Percentiles rank a stretch among this genome's conserved stretches.
Evolutionary conservation across 306 rosid genomes (phyloP).

Genomic region (Inga leiocalycina): DNA sequence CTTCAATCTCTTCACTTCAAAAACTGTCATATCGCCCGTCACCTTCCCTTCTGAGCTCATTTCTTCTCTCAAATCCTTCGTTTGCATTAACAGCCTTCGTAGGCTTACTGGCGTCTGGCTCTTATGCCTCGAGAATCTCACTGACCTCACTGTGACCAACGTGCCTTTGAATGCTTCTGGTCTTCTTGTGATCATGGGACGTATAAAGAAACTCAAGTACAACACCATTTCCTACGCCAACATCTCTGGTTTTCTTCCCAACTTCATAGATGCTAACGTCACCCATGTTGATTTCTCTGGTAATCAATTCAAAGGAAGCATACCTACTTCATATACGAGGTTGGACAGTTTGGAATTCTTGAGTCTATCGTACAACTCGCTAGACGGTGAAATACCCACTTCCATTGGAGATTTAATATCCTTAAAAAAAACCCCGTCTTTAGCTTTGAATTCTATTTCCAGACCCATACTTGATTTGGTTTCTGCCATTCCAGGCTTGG

Average conservation of each 20-base stretch:
- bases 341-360: constrained; percentile 60
- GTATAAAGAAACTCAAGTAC: constrained; percentile 60
- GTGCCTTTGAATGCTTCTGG: constrained; percentile 59
- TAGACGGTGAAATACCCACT: constrained; percentile 69
- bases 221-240: constrained; percentile 70
- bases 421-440: constrained; percentile 49
- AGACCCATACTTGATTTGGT: constrained; percentile 64
- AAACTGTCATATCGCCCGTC: constrained; percentile 70
- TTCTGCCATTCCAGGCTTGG: constrained; percentile 69
- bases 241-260: constrained; percentile 66
- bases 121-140: constrained; percentile 61
- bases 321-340: constrained; percentile 61
- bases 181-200: constrained; percentile 63
- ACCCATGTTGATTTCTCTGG: constrained; percentile 74
- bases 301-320: constrained; percentile 62
- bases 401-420: constrained; percentile 77
- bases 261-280: constrained; percentile 54
- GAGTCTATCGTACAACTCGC: constrained; percentile 60
- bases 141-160: constrained; percentile 66
- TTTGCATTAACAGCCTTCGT: constrained; percentile 59
- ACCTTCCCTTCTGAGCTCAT: constrained; percentile 75
- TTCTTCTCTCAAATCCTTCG: constrained; percentile 68
- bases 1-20: constrained; percentile 67
- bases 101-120: constrained; percentile 66
- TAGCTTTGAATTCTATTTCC: constrained; percentile 66